phyloP scores from a whole-genome alignment of 129 eudicot genomes.

The Lactuca saligna region DNA sequence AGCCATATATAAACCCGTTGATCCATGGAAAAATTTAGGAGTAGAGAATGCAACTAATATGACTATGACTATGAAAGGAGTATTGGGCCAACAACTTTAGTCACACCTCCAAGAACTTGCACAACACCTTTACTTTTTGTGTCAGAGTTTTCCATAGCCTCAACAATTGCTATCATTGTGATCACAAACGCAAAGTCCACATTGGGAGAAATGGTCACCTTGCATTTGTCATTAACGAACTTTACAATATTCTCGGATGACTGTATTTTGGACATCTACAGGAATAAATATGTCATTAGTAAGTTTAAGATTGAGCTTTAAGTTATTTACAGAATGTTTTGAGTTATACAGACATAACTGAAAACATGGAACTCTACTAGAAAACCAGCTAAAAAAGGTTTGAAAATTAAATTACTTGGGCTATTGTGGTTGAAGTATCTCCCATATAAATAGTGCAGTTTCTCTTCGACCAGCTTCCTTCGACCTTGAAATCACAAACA shows the following conservation, averaged over 20 bases:
- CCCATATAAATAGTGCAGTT: conserved; percentile 21
- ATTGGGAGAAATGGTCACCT: background rate
- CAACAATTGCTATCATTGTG: conserved; percentile 14
- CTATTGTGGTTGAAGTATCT: conserved; percentile 33
- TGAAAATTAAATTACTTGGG: conserved; percentile 19
- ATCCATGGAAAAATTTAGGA: no score
- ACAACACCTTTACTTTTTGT: background rate
- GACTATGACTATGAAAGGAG: no score
- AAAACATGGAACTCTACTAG: background rate
- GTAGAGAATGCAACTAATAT: no score
- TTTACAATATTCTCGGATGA: background rate
- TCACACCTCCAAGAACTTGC: no score
- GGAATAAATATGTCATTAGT: background rate
- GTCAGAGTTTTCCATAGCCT: background rate
- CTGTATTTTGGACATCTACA: conserved; percentile 6
- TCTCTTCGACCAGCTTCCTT: conserved; percentile 43
- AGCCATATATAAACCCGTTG: no score
- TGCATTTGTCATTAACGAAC: background rate
- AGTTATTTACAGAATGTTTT: no score
- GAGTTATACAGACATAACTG: no score
- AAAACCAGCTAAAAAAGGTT: no score
- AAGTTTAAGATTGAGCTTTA: no score
- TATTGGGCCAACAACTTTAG: no score
- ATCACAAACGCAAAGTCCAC: conserved; percentile 13
- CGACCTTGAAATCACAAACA: conserved; percentile 17